Evolutionary conservation across 305 asterid genomes (phyloP).

Genomic region (Caryopteris hybrid): DNA sequence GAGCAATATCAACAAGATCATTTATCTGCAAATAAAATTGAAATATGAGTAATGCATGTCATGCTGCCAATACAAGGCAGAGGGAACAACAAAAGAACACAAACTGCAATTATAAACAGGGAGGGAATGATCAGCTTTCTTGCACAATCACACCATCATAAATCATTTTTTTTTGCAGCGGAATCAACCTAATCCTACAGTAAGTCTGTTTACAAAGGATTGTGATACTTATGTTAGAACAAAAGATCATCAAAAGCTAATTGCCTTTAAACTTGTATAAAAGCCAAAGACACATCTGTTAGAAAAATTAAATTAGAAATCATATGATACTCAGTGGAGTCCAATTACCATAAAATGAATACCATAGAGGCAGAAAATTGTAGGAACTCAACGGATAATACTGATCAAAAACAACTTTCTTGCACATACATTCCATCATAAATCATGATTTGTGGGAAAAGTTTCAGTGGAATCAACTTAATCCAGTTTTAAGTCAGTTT

Average conservation of each 20-base stretch:
- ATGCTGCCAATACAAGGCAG: not conserved
- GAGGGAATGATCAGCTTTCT: not conserved
- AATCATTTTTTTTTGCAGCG: too few relatives aligned
- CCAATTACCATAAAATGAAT: not conserved
- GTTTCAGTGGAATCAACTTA: not conserved
- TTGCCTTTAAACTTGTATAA: constrained; percentile 7
- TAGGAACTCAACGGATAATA: constrained; percentile 11
- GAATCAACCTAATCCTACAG: too few relatives aligned
- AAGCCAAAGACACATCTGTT: constrained; percentile 2
- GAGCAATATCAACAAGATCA: constrained; percentile 85
- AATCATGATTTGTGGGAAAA: not conserved
- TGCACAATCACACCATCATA: not conserved
- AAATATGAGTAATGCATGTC: constrained; percentile 22
- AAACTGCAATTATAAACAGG: not conserved
- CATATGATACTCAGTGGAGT: not conserved
- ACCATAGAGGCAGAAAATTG: not conserved
- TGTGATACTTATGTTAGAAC: not conserved
- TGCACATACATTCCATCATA: not conserved
- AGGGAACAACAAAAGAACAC: not conserved
- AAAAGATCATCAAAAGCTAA: constrained; percentile 7
- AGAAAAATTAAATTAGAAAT: not conserved
- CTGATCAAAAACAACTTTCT: not conserved
- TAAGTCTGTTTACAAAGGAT: not conserved
- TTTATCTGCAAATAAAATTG: constrained; percentile 53
- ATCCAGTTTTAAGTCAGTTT: not conserved